These are phyloP conservation scores for Emiliania huxleyi DNA, from an alignment of 78 protist species.

Conservation along the genomic window DNA sequence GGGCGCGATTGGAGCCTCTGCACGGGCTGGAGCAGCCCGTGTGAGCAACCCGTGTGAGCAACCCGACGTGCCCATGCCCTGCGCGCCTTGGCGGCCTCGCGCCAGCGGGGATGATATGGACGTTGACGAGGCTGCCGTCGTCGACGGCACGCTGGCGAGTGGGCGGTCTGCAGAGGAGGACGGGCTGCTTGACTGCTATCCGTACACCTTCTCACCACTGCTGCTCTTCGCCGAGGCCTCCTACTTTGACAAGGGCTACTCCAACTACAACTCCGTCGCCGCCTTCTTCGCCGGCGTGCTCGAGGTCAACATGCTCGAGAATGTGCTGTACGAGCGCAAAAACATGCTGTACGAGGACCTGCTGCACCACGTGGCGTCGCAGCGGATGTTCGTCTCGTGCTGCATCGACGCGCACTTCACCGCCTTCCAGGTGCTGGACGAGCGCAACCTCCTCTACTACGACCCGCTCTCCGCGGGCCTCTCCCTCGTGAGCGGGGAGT, in stretches of 20 bases:
- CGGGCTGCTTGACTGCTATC: constrained; percentile 23
- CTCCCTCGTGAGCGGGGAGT: not conserved
- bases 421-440: not conserved
- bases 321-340: constrained; percentile 28
- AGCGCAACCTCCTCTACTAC: not conserved
- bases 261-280: constrained; percentile 18
- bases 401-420: constrained; percentile 33
- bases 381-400: constrained; percentile 11
- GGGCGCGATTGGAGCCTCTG: too few species aligned
- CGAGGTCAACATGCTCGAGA: constrained; percentile 5
- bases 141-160: too few species aligned
- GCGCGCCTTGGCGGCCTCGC: too few species aligned
- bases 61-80: too few species aligned
- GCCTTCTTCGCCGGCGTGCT: not conserved
- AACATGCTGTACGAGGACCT: constrained; percentile 30
- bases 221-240: not conserved
- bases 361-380: not conserved
- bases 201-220: constrained; percentile 27
- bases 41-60: too few species aligned
- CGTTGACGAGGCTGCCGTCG: too few species aligned
- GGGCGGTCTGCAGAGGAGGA: too few species aligned
- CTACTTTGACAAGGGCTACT: constrained; percentile 34
- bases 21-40: too few species aligned
- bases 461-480: not conserved
- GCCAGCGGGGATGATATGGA: too few species aligned